Conservation (phyloP, 345 rosid species). For the Jatropha curcas region DNA sequence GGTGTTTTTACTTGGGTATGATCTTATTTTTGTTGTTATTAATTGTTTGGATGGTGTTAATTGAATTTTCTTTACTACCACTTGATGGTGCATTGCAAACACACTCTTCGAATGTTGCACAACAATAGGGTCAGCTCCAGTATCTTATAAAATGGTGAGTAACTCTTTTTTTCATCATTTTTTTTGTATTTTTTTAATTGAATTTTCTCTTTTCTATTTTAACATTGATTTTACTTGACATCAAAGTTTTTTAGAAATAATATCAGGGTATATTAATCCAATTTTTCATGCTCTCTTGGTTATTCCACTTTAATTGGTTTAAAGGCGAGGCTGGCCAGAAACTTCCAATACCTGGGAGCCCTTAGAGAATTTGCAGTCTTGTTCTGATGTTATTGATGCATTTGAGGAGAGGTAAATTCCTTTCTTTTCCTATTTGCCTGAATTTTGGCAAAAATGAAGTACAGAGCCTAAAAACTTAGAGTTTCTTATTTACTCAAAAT, state of each 20-base stretch:
- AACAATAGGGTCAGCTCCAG: constrained; percentile 79
- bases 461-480: background rate
- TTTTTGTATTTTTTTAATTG: background rate
- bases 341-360: constrained; percentile 99
- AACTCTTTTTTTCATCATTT: background rate
- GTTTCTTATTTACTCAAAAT: background rate
- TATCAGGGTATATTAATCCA: background rate
- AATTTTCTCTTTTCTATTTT: background rate
- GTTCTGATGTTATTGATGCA: constrained; percentile 89
- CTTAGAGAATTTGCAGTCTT: constrained; percentile 82
- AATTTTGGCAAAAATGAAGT: background rate
- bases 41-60: constrained; percentile 1
- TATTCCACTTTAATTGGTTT: constrained; percentile 13
- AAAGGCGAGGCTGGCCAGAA: constrained; percentile 99
- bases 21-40: background rate
- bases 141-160: constrained; percentile 97
- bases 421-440: background rate
- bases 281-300: background rate
- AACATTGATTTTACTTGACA: background rate
- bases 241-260: background rate
- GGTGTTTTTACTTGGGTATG: background rate
- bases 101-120: constrained; percentile 19
- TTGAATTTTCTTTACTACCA: background rate
- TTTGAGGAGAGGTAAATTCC: constrained; percentile 80
- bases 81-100: constrained; percentile 12